Percentiles rank a stretch among this genome's conserved stretches.
These are phyloP conservation scores for Dioszegia aurantiaca DNA, from an alignment of 768 basidiomycete genomes.

Conservation along the genomic window DNA sequence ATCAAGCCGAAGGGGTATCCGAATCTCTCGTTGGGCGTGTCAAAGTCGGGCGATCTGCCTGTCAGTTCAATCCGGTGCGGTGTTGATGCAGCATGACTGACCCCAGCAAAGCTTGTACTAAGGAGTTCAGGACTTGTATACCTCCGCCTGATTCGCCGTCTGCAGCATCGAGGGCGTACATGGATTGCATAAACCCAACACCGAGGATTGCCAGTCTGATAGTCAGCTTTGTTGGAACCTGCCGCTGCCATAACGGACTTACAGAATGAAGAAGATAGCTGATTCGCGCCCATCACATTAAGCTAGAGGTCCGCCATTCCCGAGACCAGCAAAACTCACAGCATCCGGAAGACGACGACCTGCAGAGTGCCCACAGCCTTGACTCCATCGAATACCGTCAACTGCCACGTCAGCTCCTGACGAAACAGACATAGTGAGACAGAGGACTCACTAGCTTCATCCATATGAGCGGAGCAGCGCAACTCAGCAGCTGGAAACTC, in stretches of 20 bases:
- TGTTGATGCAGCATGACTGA: conserved; percentile 53
- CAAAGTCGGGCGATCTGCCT: conserved; percentile 51
- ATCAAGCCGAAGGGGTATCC: conserved; percentile 59
- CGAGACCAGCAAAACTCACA: conserved; percentile 50
- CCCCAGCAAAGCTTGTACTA: conserved; percentile 81
- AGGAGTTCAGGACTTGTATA: conserved; percentile 63
- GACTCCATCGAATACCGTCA: conserved; percentile 50
- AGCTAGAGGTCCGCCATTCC: conserved; percentile 15
- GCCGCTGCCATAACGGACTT: conserved; percentile 24
- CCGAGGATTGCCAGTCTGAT: conserved; percentile 67
- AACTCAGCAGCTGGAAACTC: conserved; percentile 87
- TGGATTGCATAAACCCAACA: conserved; percentile 77
- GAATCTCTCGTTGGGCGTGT: conserved; percentile 46
- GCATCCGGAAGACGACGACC: conserved; percentile 87
- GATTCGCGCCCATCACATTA: conserved; percentile 63
- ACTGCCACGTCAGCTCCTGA: conserved; percentile 21
- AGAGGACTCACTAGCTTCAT: conserved; percentile 37
- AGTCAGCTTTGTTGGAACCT: conserved; percentile 9
- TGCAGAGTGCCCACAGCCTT: conserved; percentile 77
- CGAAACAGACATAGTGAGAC: background rate
- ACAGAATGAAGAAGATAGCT: conserved; percentile 81
- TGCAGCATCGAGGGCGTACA: conserved; percentile 86
- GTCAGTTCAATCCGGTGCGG: background rate
- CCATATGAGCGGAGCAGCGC: conserved; percentile 85
- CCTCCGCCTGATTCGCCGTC: conserved; percentile 66